Base-by-base conservation (phyloP, 2,329 filamentous ascomycete genomes). In the Diaporthe humulicola region DNA sequence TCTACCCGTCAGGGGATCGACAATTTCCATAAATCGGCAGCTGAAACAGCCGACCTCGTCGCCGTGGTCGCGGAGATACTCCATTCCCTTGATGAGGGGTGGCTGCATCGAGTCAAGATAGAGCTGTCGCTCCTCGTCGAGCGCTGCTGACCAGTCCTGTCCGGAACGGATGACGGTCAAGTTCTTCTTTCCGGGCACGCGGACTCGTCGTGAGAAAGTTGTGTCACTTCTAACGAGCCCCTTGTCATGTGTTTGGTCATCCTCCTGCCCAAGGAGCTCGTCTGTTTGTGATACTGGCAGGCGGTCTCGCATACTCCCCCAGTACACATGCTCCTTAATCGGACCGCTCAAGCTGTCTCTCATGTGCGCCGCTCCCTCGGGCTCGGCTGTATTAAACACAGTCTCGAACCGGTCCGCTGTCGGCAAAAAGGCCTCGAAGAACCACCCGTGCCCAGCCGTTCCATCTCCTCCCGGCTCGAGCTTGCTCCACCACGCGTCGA, bases 91-190 rank as follows among this genome's bases (percentile, higher is more conserved):
- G 25, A 80, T 79, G 8, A 88, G 79, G 1, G 86, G 83, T 0
- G 86, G 86, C 71, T 87, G 85, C 84, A 87, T 87, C 6, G 83
- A 86, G 36, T 82, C 80, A 14, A 87, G 79, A 76, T 87, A 88
- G 2, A 87, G 76, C 58, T 82, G 80, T 1, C 85, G 81, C 79
- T 88, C 86, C 38, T 83, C 81, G 2, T 84, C 83, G 6, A 78
- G 74, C 2, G 85, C 86, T 33, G 78, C 81, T 0, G 81, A 83
- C 86, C 85, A 87, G 74, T 87, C 85, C 75, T 87, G 86, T 0
- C 85, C 86, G 0, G 85, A 87, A 36, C 85, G 83, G 50, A 87
- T 87, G 22, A 87, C 79, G 42, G 82, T 80, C 6, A 87, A 79
- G 73, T 87, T 87, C 72, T 81, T 79, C 75, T 80, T 83, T 1